Evolutionary conservation across 306 rosid species (phyloP), one percentile per base, ranked within the genome.

Genomic region (Begonia masoniana): DNA sequence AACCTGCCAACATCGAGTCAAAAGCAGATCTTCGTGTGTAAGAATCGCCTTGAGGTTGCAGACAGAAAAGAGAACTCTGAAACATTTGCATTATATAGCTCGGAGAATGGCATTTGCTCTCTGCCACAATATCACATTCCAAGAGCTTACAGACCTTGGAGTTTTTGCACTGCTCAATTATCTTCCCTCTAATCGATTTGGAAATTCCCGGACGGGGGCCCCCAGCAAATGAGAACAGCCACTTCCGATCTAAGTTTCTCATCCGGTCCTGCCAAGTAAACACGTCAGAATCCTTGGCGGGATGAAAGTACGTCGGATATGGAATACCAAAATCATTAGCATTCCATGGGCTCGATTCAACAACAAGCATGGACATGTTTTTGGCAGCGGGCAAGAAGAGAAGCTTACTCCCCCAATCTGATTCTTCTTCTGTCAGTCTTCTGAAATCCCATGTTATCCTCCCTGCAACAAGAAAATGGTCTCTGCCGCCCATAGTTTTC

Each of bases 341-440:
- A 74, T 91, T 91, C 99, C 99, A 91, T 1, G 99, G 99, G 50
- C 99, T 91, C 13, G 99, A 91, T 73, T 91, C 99, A 2, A 91
- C 99, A 62, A 91, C 99, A 49, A 91, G 94, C 99, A 91, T 91
- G 10, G 99, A 91, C 99, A 91, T 91, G 63, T 91, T 86, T 79
- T 75, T 86, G 1, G 94, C 96, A 13, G 96, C 99, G 0, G 94
- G 96, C 58, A 91, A 70, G 65, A 91, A 91, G 75, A 91, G 71
- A 66, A 91, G 96, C 76, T 91, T 91, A 75, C 74, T 83, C 10
- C 99, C 99, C 99, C 99, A 91, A 16, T 86, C 88, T 0, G 69
- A 49, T 60, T 86, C 93, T 62, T 74, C 77, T 5, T 91, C 88
- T 10, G 82, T 56, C 8, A 83, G 68, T 65, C 99, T 81, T 70